A percentile compares a stretch with the other conserved stretches of the same genome.
Conservation (phyloP, 768 basidiomycete genomes). For the Cystoderma amianthinum region DNA sequence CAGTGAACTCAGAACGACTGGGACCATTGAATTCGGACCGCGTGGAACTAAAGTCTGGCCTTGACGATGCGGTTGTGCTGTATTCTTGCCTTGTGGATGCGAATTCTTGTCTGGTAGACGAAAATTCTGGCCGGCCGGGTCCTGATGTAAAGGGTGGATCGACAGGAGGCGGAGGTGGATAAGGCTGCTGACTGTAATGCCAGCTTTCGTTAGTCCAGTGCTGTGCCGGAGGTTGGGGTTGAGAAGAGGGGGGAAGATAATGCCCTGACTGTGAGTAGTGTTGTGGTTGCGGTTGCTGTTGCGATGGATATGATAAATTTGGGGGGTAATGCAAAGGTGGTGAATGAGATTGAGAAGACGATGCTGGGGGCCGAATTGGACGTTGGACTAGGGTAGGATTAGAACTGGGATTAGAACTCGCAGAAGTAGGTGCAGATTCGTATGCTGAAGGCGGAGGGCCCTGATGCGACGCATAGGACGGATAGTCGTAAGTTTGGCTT, state of each 20-base stretch:
- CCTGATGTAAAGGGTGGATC: constrained; percentile 25
- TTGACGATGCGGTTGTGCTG: too few species aligned
- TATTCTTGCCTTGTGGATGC: too few species aligned
- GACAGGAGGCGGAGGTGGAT: constrained; percentile 22
- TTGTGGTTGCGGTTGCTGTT: background rate
- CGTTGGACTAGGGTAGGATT: constrained; percentile 17
- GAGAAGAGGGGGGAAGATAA: too few species aligned
- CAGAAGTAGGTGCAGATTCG: constrained; percentile 2
- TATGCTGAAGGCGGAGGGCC: constrained; percentile 15
- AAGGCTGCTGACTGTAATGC: constrained; percentile 21
- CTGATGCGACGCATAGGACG: constrained; percentile 27
- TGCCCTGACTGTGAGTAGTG: too few species aligned
- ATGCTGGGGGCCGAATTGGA: constrained; percentile 16
- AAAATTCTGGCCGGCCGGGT: constrained; percentile 22
- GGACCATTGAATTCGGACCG: too few species aligned
- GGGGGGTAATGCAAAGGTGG: constrained; percentile 6
- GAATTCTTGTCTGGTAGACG: too few species aligned
- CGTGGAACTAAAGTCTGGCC: too few species aligned
- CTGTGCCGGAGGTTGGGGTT: constrained; percentile 9
- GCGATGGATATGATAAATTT: too few species aligned
- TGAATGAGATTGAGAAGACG: constrained; percentile 4
- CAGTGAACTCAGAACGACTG: too few species aligned
- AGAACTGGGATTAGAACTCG: constrained; percentile 9
- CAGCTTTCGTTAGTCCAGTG: constrained; percentile 36
- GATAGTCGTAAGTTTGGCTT: constrained; percentile 43